These are phyloP conservation scores for Ordospora colligata DNA, from an alignment of 371 early-diverging fungal species.

Conservation along the genomic window DNA sequence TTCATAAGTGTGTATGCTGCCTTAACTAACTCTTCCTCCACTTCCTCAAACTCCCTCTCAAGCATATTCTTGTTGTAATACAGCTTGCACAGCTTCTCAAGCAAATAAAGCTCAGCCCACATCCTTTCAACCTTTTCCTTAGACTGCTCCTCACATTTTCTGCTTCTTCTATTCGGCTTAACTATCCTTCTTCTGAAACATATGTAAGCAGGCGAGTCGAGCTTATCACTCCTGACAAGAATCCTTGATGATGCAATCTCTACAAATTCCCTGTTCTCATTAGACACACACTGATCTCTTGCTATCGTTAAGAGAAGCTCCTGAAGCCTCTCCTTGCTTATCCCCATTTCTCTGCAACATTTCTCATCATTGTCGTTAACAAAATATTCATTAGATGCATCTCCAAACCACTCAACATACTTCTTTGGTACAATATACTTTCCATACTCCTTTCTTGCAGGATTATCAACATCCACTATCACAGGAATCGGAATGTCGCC, in stretches of 20 bases:
- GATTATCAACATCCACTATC: conserved; percentile 27
- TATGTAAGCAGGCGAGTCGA: conserved; percentile 33
- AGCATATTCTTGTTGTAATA: not conserved
- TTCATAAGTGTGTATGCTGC: not conserved
- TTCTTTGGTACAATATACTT: conserved; percentile 1
- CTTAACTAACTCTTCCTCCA: not conserved
- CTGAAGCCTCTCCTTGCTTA: not conserved
- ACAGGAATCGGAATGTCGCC: conserved; percentile 48
- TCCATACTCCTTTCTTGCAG: not conserved
- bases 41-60: conserved; percentile 3
- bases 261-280: conserved; percentile 2
- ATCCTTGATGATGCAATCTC: conserved; percentile 10
- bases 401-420: conserved; percentile 32
- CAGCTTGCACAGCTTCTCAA: conserved; percentile 22
- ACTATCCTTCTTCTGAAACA: conserved; percentile 52
- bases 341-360: not conserved
- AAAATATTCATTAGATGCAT: conserved; percentile 45
- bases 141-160: conserved; percentile 36
- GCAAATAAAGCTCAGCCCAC: conserved; percentile 18
- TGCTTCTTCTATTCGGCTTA: conserved; percentile 48
- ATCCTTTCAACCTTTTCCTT: conserved; percentile 43
- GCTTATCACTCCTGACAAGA: conserved; percentile 34
- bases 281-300: not conserved
- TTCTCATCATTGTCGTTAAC: conserved; percentile 19
- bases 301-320: not conserved